Evolutionary conservation across 345 rosid species (phyloP), one percentile per base, ranked within the genome.

Genomic region (Limnanthes douglasii): DNA sequence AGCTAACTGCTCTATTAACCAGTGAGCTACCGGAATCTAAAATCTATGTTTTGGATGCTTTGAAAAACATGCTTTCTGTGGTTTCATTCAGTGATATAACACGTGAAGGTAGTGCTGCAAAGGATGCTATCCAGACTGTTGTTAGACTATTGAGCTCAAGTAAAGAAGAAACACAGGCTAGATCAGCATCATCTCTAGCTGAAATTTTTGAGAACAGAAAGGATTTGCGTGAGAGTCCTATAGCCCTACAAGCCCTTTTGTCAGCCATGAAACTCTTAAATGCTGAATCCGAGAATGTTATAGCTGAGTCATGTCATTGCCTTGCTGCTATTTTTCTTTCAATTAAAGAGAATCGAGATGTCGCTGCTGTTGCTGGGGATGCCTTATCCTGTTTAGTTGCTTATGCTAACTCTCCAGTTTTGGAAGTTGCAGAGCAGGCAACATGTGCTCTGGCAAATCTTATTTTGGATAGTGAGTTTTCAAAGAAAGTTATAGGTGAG

Each of bases 361-460:
- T 38, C 11, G 30, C 56, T 24, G 42, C 50, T 44, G 49, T 56
- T 43, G 56, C 41, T n/a, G 80, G 72, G 25, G 96, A 77, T 54
- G 65, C 74, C 37, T 8, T 56, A 13, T 74, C 66, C 50, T 72
- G 86, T 43, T 61, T 86, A 30, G 66, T 81, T 47, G 60, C 59
- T 38, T 57, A 77, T 70, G 92, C 86, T 10, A 75, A 78, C 50
- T 65, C 83, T 43, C 67, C 93, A 45, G 62, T 74, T 21, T 45
- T 69, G 30, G 79, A 67, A 37, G 70, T 75, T 43, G 81, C 96
- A 46, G 92, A 81, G 60, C 65, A 75, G 11, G 94, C 92, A 24
- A 69, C 78, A 41, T 72, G 78, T 52, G 84, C 96, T 2, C 53
- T 81, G 50, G 92, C 96, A 53, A 86, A 81, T 68, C 73, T 81